These are phyloP conservation scores for Wickerhamomyces sp. DNA, from an alignment of 1,139 yeast genomes.

Conservation along the genomic window DNA sequence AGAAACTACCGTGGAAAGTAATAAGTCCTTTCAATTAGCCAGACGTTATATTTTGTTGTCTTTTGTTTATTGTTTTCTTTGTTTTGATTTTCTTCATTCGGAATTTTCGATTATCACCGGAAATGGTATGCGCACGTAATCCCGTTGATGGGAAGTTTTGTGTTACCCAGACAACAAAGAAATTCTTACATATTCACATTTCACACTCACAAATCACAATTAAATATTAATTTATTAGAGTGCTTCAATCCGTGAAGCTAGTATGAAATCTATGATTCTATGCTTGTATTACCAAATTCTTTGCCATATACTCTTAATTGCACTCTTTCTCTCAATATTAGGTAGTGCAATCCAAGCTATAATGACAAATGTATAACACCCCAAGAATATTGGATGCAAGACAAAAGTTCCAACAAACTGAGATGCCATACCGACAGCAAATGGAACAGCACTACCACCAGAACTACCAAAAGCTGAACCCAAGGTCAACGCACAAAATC, in stretches of 20 bases:
- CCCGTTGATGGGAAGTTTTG: too few relatives aligned
- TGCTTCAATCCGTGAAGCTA: too few relatives aligned
- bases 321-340: constrained; percentile 29
- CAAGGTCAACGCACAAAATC: constrained; percentile 48
- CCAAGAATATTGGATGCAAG: constrained; percentile 49
- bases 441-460: constrained; percentile 59
- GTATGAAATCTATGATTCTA: too few relatives aligned
- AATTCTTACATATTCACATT: too few relatives aligned
- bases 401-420: constrained; percentile 48
- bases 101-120: background rate
- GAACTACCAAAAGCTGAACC: constrained; percentile 57
- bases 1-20: background rate
- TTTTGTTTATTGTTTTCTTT: constrained; percentile 1
- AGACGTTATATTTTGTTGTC: background rate
- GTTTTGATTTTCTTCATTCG: background rate
- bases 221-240: too few relatives aligned
- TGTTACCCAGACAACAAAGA: too few relatives aligned
- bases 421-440: constrained; percentile 50
- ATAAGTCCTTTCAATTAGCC: constrained; percentile 4
- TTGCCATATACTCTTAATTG: constrained; percentile 16
- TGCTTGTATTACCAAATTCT: constrained; percentile 21
- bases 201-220: too few relatives aligned
- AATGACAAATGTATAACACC: constrained; percentile 35
- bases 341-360: constrained; percentile 45
- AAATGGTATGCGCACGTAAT: constrained; percentile 1